Conservation (phyloP, 805 yeast genomes). For the Candida khao-thaluensis region DNA sequence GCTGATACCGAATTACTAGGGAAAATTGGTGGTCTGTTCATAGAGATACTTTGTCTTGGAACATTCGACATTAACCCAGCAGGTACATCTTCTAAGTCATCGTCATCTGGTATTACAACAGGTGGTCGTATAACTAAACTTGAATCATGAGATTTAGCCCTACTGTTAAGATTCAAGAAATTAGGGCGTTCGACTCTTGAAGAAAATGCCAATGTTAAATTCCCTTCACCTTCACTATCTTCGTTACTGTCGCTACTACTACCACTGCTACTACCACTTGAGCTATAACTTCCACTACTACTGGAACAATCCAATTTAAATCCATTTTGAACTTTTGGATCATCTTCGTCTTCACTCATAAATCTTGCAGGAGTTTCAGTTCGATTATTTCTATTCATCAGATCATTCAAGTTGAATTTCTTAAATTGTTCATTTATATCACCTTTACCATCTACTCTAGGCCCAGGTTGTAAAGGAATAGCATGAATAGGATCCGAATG, state of each 20-base stretch:
- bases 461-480: slow-evolving; percentile 7
- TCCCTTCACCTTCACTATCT: slow-evolving; percentile 42
- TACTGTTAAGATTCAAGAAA: slow-evolving; percentile 28
- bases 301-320: slow-evolving; percentile 1
- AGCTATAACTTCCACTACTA: slow-evolving; percentile 5
- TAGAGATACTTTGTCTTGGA: slow-evolving; percentile 26
- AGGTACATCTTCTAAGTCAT: slow-evolving; percentile 44
- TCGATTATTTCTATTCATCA: slow-evolving; percentile 33
- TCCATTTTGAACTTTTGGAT: slow-evolving; percentile 10
- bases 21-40: slow-evolving; percentile 17
- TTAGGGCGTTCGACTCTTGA: slow-evolving; percentile 41
- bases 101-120: slow-evolving; percentile 26
- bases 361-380: slow-evolving; percentile 16
- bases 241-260: slow-evolving; percentile 26
- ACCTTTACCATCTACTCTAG: background rate
- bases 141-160: slow-evolving; percentile 45
- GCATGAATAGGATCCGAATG: slow-evolving; percentile 7
- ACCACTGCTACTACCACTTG: slow-evolving; percentile 12
- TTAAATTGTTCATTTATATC: slow-evolving; percentile 33
- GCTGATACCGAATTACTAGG: slow-evolving; percentile 20
- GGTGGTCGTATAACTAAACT: slow-evolving; percentile 31
- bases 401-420: slow-evolving; percentile 34
- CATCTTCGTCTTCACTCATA: slow-evolving; percentile 11
- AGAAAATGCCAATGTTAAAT: slow-evolving; percentile 44
- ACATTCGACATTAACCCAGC: slow-evolving; percentile 33